A percentile compares a stretch with the other conserved stretches of the same genome.
phyloP scores from a whole-genome alignment of 1,139 yeast genomes.

The Diutina pseudorugosa region DNA sequence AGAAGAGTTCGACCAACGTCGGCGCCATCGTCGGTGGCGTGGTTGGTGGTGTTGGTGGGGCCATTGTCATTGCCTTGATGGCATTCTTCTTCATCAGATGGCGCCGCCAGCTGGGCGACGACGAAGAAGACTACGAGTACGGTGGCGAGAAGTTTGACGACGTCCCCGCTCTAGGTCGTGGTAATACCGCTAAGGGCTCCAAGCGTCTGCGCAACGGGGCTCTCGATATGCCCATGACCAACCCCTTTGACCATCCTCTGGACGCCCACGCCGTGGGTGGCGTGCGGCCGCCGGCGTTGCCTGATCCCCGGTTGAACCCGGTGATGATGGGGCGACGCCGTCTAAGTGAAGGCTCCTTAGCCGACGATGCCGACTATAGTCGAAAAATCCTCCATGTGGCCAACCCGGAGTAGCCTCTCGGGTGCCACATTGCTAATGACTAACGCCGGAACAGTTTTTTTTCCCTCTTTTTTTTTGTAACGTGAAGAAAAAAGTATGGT shows the following conservation, averaged over 20 bases:
- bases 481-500: neutral
- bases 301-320: constrained; percentile 52
- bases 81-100: constrained; percentile 34
- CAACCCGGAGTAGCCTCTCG: constrained; percentile 29
- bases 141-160: constrained; percentile 18
- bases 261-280: constrained; percentile 14
- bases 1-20: constrained; percentile 13
- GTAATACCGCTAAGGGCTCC: constrained; percentile 20
- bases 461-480: neutral
- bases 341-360: constrained; percentile 61
- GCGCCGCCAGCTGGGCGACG: constrained; percentile 30
- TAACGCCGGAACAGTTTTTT: neutral
- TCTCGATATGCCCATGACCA: constrained; percentile 36
- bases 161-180: constrained; percentile 13
- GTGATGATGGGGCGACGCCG: constrained; percentile 65
- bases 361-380: constrained; percentile 69
- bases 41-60: constrained; percentile 47
- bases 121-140: constrained; percentile 28
- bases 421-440: neutral
- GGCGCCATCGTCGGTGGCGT: constrained; percentile 64
- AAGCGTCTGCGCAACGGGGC: constrained; percentile 12
- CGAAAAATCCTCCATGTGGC: constrained; percentile 65
- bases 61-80: constrained; percentile 30
- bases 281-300: constrained; percentile 9
- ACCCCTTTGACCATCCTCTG: constrained; percentile 47